Base-by-base conservation (phyloP, 2,329 filamentous ascomycete genomes). In the Cercospora citrullina region DNA sequence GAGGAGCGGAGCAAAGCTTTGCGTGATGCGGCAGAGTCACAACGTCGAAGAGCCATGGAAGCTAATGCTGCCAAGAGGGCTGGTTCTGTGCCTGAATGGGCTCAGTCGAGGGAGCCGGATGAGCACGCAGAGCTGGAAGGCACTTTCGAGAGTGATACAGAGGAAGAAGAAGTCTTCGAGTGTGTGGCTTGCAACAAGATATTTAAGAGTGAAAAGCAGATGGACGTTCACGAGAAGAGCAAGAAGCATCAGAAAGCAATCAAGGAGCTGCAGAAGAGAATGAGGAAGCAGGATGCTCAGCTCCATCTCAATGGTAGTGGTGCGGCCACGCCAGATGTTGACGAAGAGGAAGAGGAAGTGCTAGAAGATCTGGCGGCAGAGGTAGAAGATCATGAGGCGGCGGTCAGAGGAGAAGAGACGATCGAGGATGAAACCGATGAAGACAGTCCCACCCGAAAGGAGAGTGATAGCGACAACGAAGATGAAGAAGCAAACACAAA, bases 181-280 rank as follows among this genome's bases (percentile, higher is more conserved):
- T 90, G 88, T 71, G 85, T 90, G 36, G 86, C 86, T 6, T 90
- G 88, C 75, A 81, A 84, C 69, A 90, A 90, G 78, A 84, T 77
- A 0, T 95, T 94, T 79, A 91, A 97, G 80, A 98, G 94, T 75
- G 91, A 96, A 77, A 93, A 93, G 72, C 94, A 98, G 76, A 93
- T 91, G 70, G 89, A 96, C 75, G 90, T 91, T 3, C 95, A 99
- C 75, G 94, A 97, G 81, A 93, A 91, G 81, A 98, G 94, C 84
- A 99, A 97, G 79, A 99, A 98, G 80, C 95, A 99, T 75, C 80
- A 90, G 69, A 98, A 97, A 77, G 90, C 93, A 2, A 86, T 97
- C 6, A 90, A 94, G 72, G 87, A 93, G 69, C 80, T 99, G 45
- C 89, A 88, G 74, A 86, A 87, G 75, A 90, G 95, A 77, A 96